Evolutionary conservation across 257 asterid species (phyloP).

Genomic region (Ilex aquifolium): DNA sequence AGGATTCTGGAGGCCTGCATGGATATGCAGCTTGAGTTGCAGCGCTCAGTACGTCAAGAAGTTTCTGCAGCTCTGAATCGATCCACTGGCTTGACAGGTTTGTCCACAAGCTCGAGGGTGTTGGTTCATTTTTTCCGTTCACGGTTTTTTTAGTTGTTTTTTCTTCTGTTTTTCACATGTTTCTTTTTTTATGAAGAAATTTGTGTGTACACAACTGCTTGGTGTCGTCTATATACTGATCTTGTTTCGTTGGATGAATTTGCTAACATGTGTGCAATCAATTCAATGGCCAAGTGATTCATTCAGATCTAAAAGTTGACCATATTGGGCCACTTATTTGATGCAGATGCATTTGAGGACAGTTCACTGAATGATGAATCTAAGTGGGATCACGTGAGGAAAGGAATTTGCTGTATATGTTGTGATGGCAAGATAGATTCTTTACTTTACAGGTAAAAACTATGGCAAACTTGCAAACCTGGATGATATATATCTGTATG

Average conservation of each 20-base stretch:
- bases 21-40: slow-evolving; percentile 85
- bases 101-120: background rate
- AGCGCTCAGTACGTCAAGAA: slow-evolving; percentile 63
- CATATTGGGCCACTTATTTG: background rate
- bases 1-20: slow-evolving; percentile 80
- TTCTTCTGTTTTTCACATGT: background rate
- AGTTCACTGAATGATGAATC: slow-evolving; percentile 32
- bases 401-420: slow-evolving; percentile 85
- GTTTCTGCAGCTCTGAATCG: slow-evolving; percentile 79
- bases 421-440: slow-evolving; percentile 53
- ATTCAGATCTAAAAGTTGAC: no score
- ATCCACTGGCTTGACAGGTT: slow-evolving; percentile 45
- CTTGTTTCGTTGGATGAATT: background rate
- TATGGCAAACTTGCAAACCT: background rate
- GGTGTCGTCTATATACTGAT: background rate
- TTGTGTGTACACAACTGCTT: background rate
- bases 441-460: slow-evolving; percentile 69
- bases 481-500: no score
- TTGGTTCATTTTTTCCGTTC: no score
- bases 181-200: background rate
- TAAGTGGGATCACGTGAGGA: slow-evolving; percentile 61
- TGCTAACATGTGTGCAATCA: background rate
- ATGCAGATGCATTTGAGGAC: slow-evolving; percentile 33
- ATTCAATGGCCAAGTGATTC: no score
- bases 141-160: background rate